These are phyloP conservation scores for Melocanna baccifera DNA, from an alignment of 176 grass and related monocot genomes.

Conservation along the genomic window DNA sequence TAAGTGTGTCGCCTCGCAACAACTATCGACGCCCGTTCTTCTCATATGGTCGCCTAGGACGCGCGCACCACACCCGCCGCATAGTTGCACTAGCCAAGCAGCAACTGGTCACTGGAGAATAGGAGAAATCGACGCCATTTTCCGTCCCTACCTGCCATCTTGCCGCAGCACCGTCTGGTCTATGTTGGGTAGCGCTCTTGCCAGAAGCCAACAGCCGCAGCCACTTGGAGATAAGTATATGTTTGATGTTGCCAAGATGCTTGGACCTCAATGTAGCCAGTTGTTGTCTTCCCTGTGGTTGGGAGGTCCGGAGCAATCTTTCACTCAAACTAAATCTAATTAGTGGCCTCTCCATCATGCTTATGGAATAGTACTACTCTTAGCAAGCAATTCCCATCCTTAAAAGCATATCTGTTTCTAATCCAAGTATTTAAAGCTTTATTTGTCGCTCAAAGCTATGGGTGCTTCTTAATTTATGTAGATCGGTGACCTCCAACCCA, in stretches of 20 bases:
- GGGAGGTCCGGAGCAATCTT: constrained; percentile 5
- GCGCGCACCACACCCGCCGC: too few species aligned
- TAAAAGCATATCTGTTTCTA: not conserved
- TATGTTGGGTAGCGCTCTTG: too few species aligned
- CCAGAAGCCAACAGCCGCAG: too few species aligned
- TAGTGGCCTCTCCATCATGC: not conserved
- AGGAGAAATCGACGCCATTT: too few species aligned
- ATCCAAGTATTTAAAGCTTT: not conserved
- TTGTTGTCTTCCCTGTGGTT: not conserved
- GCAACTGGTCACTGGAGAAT: too few species aligned
- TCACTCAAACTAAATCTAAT: not conserved
- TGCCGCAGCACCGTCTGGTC: too few species aligned
- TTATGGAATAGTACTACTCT: not conserved
- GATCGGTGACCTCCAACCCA: not conserved
- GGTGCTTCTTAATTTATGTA: not conserved
- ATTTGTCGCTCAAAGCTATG: not conserved
- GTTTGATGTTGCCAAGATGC: not conserved
- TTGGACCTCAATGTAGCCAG: not conserved
- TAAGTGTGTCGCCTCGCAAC: too few species aligned
- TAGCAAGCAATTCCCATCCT: not conserved
- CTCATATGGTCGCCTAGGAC: too few species aligned
- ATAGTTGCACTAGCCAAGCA: too few species aligned
- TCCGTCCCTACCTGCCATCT: too few species aligned
- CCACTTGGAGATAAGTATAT: too few species aligned
- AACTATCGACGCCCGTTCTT: too few species aligned